Percentiles rank a stretch among this genome's conserved stretches.
These are phyloP conservation scores for Globisporangium spiculum DNA, from an alignment of 352 stramenopile genomes.

Conservation along the genomic window DNA sequence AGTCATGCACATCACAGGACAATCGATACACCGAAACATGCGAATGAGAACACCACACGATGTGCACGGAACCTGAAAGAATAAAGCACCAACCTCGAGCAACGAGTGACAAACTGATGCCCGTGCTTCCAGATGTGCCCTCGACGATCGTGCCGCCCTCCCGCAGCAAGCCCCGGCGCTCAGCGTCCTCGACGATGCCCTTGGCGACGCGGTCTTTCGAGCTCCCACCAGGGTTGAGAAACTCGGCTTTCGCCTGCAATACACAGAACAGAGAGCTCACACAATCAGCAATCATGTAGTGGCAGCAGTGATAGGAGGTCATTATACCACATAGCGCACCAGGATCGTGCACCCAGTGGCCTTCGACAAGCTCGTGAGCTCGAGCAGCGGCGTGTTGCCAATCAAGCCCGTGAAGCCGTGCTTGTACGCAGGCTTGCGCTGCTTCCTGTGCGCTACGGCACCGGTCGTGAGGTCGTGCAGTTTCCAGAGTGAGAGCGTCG, in stretches of 20 bases:
- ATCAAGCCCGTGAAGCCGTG: conserved; percentile 87
- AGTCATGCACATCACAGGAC: conserved; percentile 2
- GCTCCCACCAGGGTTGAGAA: conserved; percentile 96
- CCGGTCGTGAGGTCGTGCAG: conserved; percentile 39
- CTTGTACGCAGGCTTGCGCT: conserved; percentile 23
- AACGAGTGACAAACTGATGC: conserved; percentile 95
- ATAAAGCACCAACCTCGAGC: conserved; percentile 51
- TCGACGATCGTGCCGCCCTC: conserved; percentile 94
- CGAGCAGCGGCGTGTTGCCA: conserved; percentile 92
- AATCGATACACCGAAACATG: neutral
- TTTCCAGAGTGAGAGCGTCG: conserved; percentile 74
- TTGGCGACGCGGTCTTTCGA: conserved; percentile 97
- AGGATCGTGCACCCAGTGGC: conserved; percentile 90
- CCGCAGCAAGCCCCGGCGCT: conserved; percentile 84
- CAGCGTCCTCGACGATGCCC: conserved; percentile 93
- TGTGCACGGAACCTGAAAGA: neutral
- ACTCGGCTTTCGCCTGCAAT: conserved; percentile 92
- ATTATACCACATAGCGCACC: conserved; percentile 24
- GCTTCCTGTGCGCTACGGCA: conserved; percentile 17
- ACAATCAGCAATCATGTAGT: neutral
- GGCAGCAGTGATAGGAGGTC: neutral
- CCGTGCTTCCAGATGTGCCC: conserved; percentile 97
- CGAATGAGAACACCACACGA: neutral
- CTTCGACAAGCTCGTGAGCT: conserved; percentile 88
- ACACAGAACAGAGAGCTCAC: neutral